Percentiles rank a stretch among this genome's conserved stretches.
These are phyloP conservation scores for Trametes sp. DNA, from an alignment of 1,284 basidiomycete species.

Conservation along the genomic window DNA sequence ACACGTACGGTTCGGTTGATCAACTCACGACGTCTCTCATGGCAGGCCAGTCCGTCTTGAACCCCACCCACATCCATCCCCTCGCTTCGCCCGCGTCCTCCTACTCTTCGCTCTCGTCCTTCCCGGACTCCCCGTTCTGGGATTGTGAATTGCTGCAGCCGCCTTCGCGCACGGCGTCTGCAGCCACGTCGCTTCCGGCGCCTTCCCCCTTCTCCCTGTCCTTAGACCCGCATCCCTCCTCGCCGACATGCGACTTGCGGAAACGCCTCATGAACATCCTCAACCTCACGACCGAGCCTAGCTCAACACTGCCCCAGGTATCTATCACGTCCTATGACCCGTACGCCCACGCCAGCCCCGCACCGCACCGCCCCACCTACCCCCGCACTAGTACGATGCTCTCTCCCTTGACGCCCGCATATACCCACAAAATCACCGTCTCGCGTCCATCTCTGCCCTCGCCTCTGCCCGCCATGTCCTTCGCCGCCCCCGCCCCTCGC, in stretches of 20 bases:
- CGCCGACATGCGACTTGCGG: constrained; percentile 28
- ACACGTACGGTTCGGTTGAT: constrained; percentile 21
- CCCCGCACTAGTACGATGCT: constrained; percentile 21
- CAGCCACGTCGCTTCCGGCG: constrained; percentile 14
- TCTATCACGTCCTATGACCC: constrained; percentile 15
- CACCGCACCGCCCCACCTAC: constrained; percentile 18
- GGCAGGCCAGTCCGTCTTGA: constrained; percentile 29
- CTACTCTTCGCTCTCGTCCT: constrained; percentile 18
- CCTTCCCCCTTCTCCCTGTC: constrained; percentile 3
- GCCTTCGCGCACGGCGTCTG: constrained; percentile 8
- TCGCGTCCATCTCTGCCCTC: constrained; percentile 16
- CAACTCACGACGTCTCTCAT: constrained; percentile 24
- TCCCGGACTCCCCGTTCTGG: constrained; percentile 19
- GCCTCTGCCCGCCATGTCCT: constrained; percentile 24
- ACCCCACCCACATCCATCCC: constrained; percentile 27
- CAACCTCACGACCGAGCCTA: constrained; percentile 20
- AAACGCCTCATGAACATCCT: constrained; percentile 24
- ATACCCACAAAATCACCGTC: constrained; percentile 20
- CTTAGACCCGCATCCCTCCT: constrained; percentile 12
- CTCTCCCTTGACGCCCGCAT: constrained; percentile 22
- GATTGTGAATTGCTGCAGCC: constrained; percentile 24
- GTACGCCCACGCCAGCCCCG: constrained; percentile 14
- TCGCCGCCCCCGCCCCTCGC: constrained; percentile 28
- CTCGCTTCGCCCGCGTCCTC: constrained; percentile 20
- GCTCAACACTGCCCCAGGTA: constrained; percentile 13